Conservation (phyloP, 2,329 filamentous ascomycete genomes). For the Sclerotinia nivalis region DNA sequence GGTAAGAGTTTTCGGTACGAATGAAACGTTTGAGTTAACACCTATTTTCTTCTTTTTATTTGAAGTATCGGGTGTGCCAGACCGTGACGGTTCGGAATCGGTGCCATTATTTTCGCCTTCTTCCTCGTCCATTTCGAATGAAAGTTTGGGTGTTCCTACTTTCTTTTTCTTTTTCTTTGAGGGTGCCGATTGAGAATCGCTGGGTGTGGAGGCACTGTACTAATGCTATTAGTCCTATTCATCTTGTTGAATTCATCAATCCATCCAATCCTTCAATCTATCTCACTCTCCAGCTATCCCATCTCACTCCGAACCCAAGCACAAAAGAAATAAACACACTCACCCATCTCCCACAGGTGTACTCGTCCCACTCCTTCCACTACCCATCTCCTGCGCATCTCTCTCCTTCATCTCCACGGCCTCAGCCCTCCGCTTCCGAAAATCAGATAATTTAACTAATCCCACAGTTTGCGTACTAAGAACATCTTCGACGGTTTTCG, state of each 20-base stretch:
- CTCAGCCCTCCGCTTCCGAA: slow-evolving; percentile 92
- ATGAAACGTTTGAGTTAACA: slow-evolving; percentile 60
- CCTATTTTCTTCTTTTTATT: slow-evolving; percentile 52
- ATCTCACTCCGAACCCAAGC: slow-evolving; percentile 7
- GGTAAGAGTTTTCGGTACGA: slow-evolving; percentile 73
- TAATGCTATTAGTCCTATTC: slow-evolving; percentile 37
- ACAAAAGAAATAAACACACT: slow-evolving; percentile 38
- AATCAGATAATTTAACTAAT: slow-evolving; percentile 87
- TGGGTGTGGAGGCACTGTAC: slow-evolving; percentile 47
- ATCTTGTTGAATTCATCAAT: neutral
- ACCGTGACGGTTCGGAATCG: slow-evolving; percentile 41
- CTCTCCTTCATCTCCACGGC: slow-evolving; percentile 89
- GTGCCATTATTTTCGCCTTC: slow-evolving; percentile 43
- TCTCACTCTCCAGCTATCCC: neutral
- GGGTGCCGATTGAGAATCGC: slow-evolving; percentile 33
- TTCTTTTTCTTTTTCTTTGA: slow-evolving; percentile 51
- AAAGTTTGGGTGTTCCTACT: slow-evolving; percentile 52
- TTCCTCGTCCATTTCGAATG: slow-evolving; percentile 60
- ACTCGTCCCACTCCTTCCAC: slow-evolving; percentile 27
- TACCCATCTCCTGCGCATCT: slow-evolving; percentile 64
- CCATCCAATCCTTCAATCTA: neutral
- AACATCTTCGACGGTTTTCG: slow-evolving; percentile 42
- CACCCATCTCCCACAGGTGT: slow-evolving; percentile 56
- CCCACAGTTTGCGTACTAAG: slow-evolving; percentile 59
- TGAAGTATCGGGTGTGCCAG: slow-evolving; percentile 36